Percentiles rank a stretch among this genome's conserved stretches.
These are phyloP conservation scores for Sedum album DNA, from an alignment of 164 flowering plant species.

Conservation along the genomic window DNA sequence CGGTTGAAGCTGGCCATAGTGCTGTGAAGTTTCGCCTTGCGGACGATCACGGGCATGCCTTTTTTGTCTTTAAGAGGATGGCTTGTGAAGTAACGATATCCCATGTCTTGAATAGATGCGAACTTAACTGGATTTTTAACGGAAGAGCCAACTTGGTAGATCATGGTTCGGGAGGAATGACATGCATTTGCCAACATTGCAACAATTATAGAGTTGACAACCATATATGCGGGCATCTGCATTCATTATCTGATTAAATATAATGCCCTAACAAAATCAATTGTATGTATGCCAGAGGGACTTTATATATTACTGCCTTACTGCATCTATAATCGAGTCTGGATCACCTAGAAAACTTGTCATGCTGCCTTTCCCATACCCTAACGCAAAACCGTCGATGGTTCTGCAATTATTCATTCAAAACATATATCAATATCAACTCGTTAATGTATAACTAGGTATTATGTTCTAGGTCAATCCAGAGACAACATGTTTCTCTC, in stretches of 20 bases:
- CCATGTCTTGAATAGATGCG: too few species aligned
- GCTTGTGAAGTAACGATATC: too few species aligned
- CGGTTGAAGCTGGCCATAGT: slow-evolving; percentile 25
- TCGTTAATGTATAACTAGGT: background rate
- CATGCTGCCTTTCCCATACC: slow-evolving; percentile 6
- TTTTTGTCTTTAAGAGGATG: slow-evolving; percentile 25
- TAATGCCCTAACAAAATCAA: background rate
- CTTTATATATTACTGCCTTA: slow-evolving; percentile 9
- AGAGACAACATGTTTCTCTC: background rate
- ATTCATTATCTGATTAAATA: background rate
- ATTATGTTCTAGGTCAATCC: slow-evolving; percentile 3
- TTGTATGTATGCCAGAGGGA: background rate
- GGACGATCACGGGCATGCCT: slow-evolving; percentile 25
- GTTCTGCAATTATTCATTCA: slow-evolving; percentile 4
- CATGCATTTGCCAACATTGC: slow-evolving; percentile 18
- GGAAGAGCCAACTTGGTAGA: slow-evolving; percentile 31
- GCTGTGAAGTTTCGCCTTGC: slow-evolving; percentile 15
- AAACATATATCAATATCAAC: background rate
- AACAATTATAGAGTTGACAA: too few species aligned
- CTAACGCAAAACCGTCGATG: background rate
- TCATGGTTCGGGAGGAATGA: slow-evolving; percentile 3
- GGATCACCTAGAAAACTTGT: too few species aligned
- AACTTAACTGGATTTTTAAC: too few species aligned
- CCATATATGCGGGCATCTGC: slow-evolving; percentile 23
- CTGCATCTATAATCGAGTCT: slow-evolving; percentile 5